Evolutionary conservation across 306 rosid species (phyloP), one percentile per base, ranked within the genome.

Genomic region (Aeschynomene evenia): DNA sequence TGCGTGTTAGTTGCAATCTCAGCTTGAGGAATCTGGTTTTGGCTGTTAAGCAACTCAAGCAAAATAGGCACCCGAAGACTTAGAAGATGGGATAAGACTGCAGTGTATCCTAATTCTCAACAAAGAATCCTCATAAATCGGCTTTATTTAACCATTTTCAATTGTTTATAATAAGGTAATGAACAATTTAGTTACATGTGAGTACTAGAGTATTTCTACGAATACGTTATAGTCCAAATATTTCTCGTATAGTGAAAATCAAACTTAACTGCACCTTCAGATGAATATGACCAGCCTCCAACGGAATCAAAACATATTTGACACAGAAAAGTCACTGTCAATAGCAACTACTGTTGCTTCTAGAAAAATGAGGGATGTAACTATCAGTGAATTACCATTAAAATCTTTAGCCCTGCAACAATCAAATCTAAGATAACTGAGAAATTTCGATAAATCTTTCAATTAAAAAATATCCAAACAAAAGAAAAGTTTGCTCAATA

Each of bases 31-130:
- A 31, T 29, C 33, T 36, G 40, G n/a, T 55, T 61, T 26, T 43
- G 50, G 50, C 19, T 4, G 34, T 8, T 57, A 72, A 72, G 34
- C 54, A 51, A 39, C 24, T 22, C 55, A 72, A 37, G 23, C 55
- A 62, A 72, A 31, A n/a, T 40, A 52, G 28, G 21, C 36, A 26
- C 13, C 28, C 63, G 18, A 26, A 37, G n/a, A 49, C 70, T 59
- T 36, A 24, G 57, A 57, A 29, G 19, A 16, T 1, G 28, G 29
- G 7, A n/a, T n/a, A n/a, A n/a, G n/a, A n/a, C n/a, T n/a, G n/a
- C n/a, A n/a, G n/a, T n/a, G n/a, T n/a, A n/a, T n/a, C n/a, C n/a
- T n/a, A n/a, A n/a, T 9, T 18, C 15, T n/a, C 26, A 28, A 19
- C 45, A 31, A 49, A 48, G n/a, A 66, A 21, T 14, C 24, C 37